These are phyloP conservation scores for Funneliformis geosporum DNA, from an alignment of 192 early-diverging fungal species.

Conservation along the genomic window DNA sequence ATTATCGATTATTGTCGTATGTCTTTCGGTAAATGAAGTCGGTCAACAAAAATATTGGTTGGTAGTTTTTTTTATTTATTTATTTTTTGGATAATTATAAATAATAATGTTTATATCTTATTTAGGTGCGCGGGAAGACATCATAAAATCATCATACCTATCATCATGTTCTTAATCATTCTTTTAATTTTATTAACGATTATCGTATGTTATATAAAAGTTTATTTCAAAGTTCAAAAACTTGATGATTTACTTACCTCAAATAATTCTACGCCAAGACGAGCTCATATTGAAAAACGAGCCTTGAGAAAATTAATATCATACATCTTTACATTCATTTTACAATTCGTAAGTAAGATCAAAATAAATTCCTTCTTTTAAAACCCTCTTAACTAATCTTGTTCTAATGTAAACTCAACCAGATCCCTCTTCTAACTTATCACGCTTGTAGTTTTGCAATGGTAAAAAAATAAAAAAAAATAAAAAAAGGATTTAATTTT, in stretches of 20 bases:
- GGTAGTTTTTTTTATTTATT: not conserved
- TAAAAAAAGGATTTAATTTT: not conserved
- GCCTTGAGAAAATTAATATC: conserved; percentile 14
- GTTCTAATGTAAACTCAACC: not conserved
- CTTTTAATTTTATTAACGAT: not conserved
- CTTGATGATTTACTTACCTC: not conserved
- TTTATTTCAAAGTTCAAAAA: not conserved
- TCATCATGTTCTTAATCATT: not conserved
- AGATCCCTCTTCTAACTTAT: conserved; percentile 6
- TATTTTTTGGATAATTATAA: not conserved
- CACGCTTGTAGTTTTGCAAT: not conserved
- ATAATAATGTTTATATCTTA: not conserved
- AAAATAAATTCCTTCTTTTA: not conserved
- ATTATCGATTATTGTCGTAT: not conserved
- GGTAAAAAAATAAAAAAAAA: not conserved
- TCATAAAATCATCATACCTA: not conserved
- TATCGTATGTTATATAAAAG: not conserved
- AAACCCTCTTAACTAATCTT: not conserved
- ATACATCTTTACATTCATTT: not conserved
- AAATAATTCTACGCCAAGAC: not conserved
- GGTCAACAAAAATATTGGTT: conserved; percentile 17
- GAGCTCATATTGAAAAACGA: conserved; percentile 1
- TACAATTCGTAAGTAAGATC: conserved; percentile 6
- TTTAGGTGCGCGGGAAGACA: not conserved
- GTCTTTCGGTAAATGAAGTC: not conserved